Evolutionary conservation across 106 monocot species (phyloP).

Genomic region (Ottelia alismoides): DNA sequence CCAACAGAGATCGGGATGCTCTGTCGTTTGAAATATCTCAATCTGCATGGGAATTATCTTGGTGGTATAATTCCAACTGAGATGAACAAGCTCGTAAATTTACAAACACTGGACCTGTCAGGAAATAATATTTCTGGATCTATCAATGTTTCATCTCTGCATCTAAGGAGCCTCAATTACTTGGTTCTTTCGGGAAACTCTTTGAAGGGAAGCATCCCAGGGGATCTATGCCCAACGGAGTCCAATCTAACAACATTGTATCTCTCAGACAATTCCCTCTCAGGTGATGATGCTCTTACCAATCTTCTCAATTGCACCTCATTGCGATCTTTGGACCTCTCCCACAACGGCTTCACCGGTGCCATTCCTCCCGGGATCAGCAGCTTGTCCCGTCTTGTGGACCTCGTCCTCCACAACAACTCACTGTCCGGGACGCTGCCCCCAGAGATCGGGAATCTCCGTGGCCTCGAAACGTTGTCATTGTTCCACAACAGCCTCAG

Average conservation of each 20-base stretch:
- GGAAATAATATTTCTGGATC: conserved; percentile 26
- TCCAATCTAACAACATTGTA: conserved; percentile 49
- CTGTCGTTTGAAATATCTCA: conserved; percentile 33
- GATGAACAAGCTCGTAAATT: conserved; percentile 39
- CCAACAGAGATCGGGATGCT: conserved; percentile 40
- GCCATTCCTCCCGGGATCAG: conserved; percentile 36
- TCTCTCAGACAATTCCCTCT: conserved; percentile 41
- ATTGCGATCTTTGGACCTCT: conserved; percentile 51
- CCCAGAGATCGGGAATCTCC: conserved; percentile 55
- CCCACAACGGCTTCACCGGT: conserved; percentile 61
- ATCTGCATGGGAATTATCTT: conserved; percentile 49
- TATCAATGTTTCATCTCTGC: conserved; percentile 27
- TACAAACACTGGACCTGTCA: conserved; percentile 35
- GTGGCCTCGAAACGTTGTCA: conserved; percentile 47
- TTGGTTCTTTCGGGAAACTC: conserved; percentile 62
- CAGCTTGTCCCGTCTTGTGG: conserved; percentile 27
- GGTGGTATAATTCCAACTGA: conserved; percentile 51
- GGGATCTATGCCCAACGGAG: conserved; percentile 30
- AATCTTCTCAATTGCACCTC: conserved; percentile 50
- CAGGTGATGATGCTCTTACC: conserved; percentile 19
- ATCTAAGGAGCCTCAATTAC: conserved; percentile 39
- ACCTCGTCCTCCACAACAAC: conserved; percentile 76
- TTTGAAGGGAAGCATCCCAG: conserved; percentile 44
- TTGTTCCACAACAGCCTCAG: conserved; percentile 67
- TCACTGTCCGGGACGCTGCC: conserved; percentile 48